Evolutionary conservation across 768 basidiomycete species (phyloP), one percentile per base, ranked within the genome.

Genomic region (Naganishia kalamii): DNA sequence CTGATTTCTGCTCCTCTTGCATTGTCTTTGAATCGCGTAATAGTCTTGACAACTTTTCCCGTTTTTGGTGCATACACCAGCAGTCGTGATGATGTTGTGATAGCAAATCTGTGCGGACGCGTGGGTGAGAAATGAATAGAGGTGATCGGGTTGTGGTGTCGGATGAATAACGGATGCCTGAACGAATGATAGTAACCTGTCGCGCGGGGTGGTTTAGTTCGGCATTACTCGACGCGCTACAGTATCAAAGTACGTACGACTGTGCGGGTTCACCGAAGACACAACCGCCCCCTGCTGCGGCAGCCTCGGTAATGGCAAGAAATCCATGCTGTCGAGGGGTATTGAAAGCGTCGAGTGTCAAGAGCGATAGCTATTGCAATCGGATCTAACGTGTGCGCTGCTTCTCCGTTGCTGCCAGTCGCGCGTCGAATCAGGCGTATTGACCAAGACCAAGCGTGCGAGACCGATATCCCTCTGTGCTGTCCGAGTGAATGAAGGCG

Each of bases 31-130:
- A 99, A 99, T 41, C 96, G 83, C 30, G 93, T 88, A 63, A 99
- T 91, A 1, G 90, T 94, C 82, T 98, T 98, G 17, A 87, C 89
- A 62, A 97, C 86, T 78, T 92, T 93, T 79, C 97, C 93, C 3
- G 94, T 98, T 60, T 91, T 87, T 15, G 93, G 92, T 2, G 92
- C 90, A 79, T 97, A 97, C 74, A 98, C 88, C 79, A 98, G 90
- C 0, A 99, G 86, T 69, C 93, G 83, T 0, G 92, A 89, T 0
- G 91, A 92, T 1, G 92, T 89, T 29, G 93, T 96, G 63, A 98
- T 92, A 27, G 92, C 94, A 81, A 93, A 97, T 74, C 88, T 83
- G 76, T 99, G 92, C 4, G 94, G 94, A 77, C 85, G 87, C 29
- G 88, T 81, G 0, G 85, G 85, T 1, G 90, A 86, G 79, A 98